Evolutionary conservation across 257 asterid genomes (phyloP).

Genomic region (Capsicum pubescens): DNA sequence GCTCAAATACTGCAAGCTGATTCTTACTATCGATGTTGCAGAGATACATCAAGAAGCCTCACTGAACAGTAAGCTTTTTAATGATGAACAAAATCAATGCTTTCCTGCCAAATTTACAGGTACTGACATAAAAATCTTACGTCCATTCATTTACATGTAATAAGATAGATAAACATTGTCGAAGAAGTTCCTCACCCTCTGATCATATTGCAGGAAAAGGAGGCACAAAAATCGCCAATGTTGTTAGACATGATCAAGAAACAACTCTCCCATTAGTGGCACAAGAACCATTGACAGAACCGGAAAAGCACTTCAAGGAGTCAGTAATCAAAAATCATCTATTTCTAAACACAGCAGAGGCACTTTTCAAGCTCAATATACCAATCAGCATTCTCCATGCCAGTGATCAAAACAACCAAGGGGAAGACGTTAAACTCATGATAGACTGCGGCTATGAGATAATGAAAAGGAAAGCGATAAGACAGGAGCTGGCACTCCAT

Average conservation of each 20-base stretch:
- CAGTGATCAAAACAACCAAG: slow-evolving; percentile 48
- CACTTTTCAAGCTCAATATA: slow-evolving; percentile 85
- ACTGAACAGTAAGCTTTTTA: background rate
- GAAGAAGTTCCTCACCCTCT: background rate
- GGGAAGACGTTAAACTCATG: slow-evolving; percentile 50
- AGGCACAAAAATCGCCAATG: slow-evolving; percentile 27
- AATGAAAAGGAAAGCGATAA: slow-evolving; percentile 73
- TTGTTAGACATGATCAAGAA: slow-evolving; percentile 27
- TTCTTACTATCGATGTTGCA: slow-evolving; percentile 5
- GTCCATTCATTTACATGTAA: background rate
- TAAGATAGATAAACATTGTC: background rate
- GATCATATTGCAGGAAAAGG: slow-evolving; percentile 40
- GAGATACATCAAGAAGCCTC: background rate
- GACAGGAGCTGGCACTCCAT: slow-evolving; percentile 49
- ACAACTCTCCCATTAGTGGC: slow-evolving; percentile 12
- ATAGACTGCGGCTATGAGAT: slow-evolving; percentile 76
- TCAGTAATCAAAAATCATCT: slow-evolving; percentile 59
- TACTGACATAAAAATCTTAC: background rate
- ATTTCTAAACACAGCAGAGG: slow-evolving; percentile 79
- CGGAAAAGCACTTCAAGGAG: slow-evolving; percentile 74
- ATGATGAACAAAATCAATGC: background rate
- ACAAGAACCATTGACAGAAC: slow-evolving; percentile 63
- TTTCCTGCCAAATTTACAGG: slow-evolving; percentile 13
- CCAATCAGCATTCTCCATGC: slow-evolving; percentile 64
- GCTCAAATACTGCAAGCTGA: background rate